phyloP scores from a whole-genome alignment of 768 basidiomycete genomes.

The Xerocomus brunneocitrinus region DNA sequence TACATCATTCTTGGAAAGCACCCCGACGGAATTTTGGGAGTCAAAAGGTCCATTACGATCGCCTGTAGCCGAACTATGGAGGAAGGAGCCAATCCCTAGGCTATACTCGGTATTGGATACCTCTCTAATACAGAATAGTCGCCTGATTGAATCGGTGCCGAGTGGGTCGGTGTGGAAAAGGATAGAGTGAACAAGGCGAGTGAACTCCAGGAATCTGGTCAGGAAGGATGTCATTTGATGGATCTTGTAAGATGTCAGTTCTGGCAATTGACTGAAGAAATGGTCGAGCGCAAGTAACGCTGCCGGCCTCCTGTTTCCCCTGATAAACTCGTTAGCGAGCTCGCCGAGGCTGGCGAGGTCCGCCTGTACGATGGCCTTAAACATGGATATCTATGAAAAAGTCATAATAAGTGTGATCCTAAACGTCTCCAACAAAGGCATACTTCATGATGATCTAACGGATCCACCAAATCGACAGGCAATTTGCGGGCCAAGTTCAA shows the following conservation, averaged over 20 bases:
- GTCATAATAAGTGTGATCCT: neutral
- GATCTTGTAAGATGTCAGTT: slow-evolving; percentile 22
- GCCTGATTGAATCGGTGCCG: slow-evolving; percentile 18
- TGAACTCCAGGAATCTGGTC: slow-evolving; percentile 5
- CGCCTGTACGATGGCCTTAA: slow-evolving; percentile 27
- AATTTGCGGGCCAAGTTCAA: slow-evolving; percentile 23
- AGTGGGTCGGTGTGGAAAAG: slow-evolving; percentile 8
- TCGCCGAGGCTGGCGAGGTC: slow-evolving; percentile 26
- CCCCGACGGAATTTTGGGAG: slow-evolving; percentile 9
- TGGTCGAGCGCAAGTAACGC: slow-evolving; percentile 3
- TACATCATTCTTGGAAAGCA: slow-evolving; percentile 18
- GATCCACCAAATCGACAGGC: slow-evolving; percentile 6
- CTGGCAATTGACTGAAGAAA: slow-evolving; percentile 2
- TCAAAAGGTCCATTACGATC: neutral
- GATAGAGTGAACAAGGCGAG: slow-evolving; percentile 3
- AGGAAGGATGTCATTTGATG: slow-evolving; percentile 8
- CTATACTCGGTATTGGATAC: slow-evolving; percentile 6
- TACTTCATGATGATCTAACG: slow-evolving; percentile 10
- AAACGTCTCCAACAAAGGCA: neutral
- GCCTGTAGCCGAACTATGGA: neutral
- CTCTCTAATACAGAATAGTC: slow-evolving; percentile 21
- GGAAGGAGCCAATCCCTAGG: slow-evolving; percentile 7
- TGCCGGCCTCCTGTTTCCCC: no score
- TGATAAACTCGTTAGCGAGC: no score
- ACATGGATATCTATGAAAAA: slow-evolving; percentile 26